Base-by-base conservation (phyloP, 352 stramenopile genomes). In the Globisporangium perplexum region DNA sequence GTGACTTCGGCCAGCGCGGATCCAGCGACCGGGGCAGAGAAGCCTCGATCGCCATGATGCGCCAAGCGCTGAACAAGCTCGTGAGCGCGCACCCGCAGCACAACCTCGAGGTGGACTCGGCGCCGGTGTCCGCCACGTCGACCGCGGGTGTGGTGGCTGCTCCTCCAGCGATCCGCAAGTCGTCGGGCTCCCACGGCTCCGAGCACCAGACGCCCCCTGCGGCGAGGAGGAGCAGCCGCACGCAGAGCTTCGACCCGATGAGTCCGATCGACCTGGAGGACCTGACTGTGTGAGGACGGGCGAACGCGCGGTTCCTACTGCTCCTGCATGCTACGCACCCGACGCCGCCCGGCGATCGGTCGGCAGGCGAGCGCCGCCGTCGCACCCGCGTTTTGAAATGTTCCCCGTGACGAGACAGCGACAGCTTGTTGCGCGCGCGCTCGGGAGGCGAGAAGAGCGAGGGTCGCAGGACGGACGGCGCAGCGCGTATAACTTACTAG, bases 21-120 rank as follows among this genome's bases (percentile, higher is more conserved):
- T 69, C 74, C 6, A 83, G 63, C 14, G 82, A 93, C 47, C 62
- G 57, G 4, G 59, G 65, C 0, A 88, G 86, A 60, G 77, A 90
- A 57, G 55, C 62, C 17, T 72, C 72, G 0, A 62, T 90, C 15
- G 71, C 70, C 11, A 63, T 86, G 42, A 90, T 93, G 79, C 77
- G 82, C 0, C 69, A 87, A 45, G 77, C 82, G 18, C 59, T 89
- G 30, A 81, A 85, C 62, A 90, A 90, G 54, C 75, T 93, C 42
- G 77, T 90, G 47, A 83, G 69, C 15, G 74, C 65, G 31, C 76
- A 92, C 44, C 79, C 82, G 7, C 75, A 90, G 58, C 82, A 93
- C 63, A 89, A 93, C 33, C 66, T 90, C 8, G 74, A 90, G 44
- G 81, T 92, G 14, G 57, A 64, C 41, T n/a, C 44, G n/a, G 53